These are phyloP conservation scores for Candida labiduridarum DNA, from an alignment of 1,139 yeast genomes.

Conservation along the genomic window DNA sequence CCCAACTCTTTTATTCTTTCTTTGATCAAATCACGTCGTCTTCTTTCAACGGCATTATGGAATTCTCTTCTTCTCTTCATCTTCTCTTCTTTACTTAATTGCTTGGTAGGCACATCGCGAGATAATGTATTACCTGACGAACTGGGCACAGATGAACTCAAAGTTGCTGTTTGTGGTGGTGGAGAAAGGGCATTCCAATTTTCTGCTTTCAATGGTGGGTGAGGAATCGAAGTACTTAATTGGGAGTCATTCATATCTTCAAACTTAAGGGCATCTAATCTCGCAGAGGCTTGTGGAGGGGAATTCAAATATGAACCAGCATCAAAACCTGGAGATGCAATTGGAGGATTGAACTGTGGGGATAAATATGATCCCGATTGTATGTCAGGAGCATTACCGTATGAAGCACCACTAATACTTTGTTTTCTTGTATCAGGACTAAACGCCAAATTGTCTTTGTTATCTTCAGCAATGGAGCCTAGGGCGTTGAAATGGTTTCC, in stretches of 20 bases:
- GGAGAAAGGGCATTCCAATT: slow-evolving; percentile 29
- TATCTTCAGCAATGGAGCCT: slow-evolving; percentile 36
- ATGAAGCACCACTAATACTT: slow-evolving; percentile 24
- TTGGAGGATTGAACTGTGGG: slow-evolving; percentile 28
- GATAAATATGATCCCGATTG: slow-evolving; percentile 28
- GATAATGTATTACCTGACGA: slow-evolving; percentile 7
- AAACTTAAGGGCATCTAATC: slow-evolving; percentile 11
- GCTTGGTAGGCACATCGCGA: slow-evolving; percentile 36
- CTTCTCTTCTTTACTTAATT: slow-evolving; percentile 68
- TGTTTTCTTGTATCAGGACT: slow-evolving; percentile 41
- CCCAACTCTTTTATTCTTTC: slow-evolving; percentile 77
- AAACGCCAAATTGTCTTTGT: slow-evolving; percentile 17
- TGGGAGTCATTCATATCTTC: neutral
- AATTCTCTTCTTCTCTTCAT: slow-evolving; percentile 70
- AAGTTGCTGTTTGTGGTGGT: slow-evolving; percentile 18
- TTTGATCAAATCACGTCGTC: slow-evolving; percentile 76
- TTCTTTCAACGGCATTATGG: slow-evolving; percentile 80
- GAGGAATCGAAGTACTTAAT: slow-evolving; percentile 30
- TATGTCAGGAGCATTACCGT: slow-evolving; percentile 18
- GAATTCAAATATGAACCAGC: slow-evolving; percentile 33
- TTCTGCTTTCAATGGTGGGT: slow-evolving; percentile 16
- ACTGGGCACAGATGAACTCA: slow-evolving; percentile 17
- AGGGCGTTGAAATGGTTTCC: slow-evolving; percentile 27
- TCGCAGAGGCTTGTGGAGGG: slow-evolving; percentile 25
- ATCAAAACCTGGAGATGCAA: slow-evolving; percentile 27